Conservation (phyloP, 129 eudicot species). For the Ambrosia artemisiifolia region DNA sequence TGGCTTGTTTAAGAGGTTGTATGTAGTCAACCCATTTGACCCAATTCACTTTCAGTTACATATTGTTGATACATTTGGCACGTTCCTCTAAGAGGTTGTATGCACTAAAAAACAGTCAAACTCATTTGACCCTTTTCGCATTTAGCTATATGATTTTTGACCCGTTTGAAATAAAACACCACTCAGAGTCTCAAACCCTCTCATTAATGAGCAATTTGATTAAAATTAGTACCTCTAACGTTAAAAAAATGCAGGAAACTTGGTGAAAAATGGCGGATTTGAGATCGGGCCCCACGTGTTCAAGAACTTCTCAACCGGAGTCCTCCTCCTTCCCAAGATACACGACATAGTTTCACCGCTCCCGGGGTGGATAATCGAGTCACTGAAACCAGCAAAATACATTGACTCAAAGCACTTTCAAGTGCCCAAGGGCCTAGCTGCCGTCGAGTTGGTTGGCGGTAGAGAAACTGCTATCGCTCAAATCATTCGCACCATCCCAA, state of each 20-base stretch:
- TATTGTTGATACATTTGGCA: too few relatives aligned
- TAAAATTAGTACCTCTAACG: neutral
- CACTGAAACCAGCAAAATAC: constrained; percentile 60
- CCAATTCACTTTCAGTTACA: too few relatives aligned
- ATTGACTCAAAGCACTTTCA: constrained; percentile 66
- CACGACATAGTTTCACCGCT: constrained; percentile 52
- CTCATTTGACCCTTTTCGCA: too few relatives aligned
- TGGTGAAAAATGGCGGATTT: constrained; percentile 78
- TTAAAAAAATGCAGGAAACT: constrained; percentile 38
- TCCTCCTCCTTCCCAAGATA: constrained; percentile 56
- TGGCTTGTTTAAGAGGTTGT: too few relatives aligned
- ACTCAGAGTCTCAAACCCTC: too few relatives aligned
- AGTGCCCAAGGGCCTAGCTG: constrained; percentile 59
- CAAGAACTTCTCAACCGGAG: constrained; percentile 69
- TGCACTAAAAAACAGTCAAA: too few relatives aligned
- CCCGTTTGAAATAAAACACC: neutral
- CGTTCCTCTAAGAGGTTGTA: too few relatives aligned
- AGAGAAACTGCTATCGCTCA: constrained; percentile 71
- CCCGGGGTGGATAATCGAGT: constrained; percentile 70
- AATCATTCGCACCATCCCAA: constrained; percentile 49
- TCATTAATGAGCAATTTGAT: too few relatives aligned
- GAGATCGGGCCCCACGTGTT: constrained; percentile 72
- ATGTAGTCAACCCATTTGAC: too few relatives aligned
- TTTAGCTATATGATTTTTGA: too few relatives aligned
- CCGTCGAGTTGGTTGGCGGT: constrained; percentile 68